A percentile compares a stretch with the other conserved stretches of the same genome.
Conservation (phyloP, 1,284 basidiomycete species). For the Sanguinoderma infundibulare region DNA sequence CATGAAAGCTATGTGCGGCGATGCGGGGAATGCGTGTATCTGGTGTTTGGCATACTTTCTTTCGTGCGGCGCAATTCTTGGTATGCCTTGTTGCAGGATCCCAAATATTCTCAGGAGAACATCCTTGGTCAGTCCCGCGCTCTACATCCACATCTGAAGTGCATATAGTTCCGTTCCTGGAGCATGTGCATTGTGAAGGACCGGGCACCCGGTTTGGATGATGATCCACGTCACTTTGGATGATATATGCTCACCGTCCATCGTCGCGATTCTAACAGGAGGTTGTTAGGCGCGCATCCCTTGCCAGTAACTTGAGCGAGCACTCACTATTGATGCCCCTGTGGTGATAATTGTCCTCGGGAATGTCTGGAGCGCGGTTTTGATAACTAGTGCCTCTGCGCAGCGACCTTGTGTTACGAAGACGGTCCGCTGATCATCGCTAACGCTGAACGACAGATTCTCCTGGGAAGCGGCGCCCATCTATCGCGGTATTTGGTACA, state of each 20-base stretch:
- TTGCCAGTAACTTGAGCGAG: no score
- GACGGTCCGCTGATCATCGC: conserved; percentile 1
- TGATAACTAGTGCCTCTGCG: background rate
- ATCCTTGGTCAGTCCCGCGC: background rate
- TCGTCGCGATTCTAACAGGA: no score
- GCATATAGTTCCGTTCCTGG: background rate
- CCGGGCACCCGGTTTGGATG: background rate
- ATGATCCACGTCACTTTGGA: background rate
- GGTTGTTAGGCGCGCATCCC: no score
- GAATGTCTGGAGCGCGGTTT: background rate
- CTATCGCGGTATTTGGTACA: conserved; percentile 78
- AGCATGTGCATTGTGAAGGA: no score
- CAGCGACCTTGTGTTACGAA: background rate
- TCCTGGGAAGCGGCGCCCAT: conserved; percentile 68
- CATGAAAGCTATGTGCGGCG: background rate
- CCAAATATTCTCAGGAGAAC: no score
- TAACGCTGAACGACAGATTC: conserved; percentile 1
- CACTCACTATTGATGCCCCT: no score
- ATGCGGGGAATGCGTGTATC: background rate
- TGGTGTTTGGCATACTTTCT: background rate
- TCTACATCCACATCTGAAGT: background rate
- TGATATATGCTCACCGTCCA: no score
- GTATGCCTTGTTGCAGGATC: no score
- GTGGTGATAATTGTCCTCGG: background rate
- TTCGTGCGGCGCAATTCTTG: background rate